A percentile compares a stretch with the other conserved stretches of the same genome.
Conservation (phyloP, 1,139 yeast genomes). For the Zygoascus meyerae region DNA sequence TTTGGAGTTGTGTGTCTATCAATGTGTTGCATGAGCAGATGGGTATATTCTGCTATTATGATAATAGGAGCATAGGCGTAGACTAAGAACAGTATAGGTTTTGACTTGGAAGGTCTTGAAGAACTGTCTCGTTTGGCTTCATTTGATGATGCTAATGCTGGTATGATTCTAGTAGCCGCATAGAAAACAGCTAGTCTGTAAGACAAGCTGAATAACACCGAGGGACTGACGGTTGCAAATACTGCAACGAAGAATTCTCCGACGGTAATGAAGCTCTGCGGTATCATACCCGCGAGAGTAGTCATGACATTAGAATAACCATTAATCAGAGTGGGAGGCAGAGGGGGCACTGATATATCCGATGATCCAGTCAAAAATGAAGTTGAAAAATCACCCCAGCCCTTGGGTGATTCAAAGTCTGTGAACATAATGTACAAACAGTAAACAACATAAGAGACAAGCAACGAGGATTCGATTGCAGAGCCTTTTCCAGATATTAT, state of each 20-base stretch:
- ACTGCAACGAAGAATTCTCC: conserved; percentile 67
- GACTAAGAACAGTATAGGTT: conserved; percentile 44
- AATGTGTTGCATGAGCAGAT: conserved; percentile 81
- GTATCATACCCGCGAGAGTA: conserved; percentile 41
- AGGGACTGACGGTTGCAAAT: conserved; percentile 69
- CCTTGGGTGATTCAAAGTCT: conserved; percentile 43
- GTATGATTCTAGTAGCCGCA: conserved; percentile 91
- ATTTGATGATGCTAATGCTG: conserved; percentile 34
- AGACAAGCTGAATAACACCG: conserved; percentile 73
- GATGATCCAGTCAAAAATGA: conserved; percentile 9
- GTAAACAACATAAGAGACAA: conserved; percentile 86
- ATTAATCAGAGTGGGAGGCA: conserved; percentile 36
- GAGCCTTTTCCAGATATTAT: conserved; percentile 79
- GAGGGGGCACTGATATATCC: conserved; percentile 25
- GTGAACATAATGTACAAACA: conserved; percentile 90
- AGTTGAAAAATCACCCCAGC: conserved; percentile 8
- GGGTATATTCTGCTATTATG: conserved; percentile 90
- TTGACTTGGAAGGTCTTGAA: conserved; percentile 31
- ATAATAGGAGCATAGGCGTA: conserved; percentile 92
- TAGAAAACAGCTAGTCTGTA: conserved; percentile 83
- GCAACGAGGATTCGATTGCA: conserved; percentile 77
- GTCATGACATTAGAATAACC: conserved; percentile 38
- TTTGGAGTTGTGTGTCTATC: conserved; percentile 8
- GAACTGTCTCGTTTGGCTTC: neutral
- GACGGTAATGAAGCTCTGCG: conserved; percentile 50